Percentiles rank a stretch among this genome's conserved stretches.
These are phyloP conservation scores for Marsdenia floribunda DNA, from an alignment of 257 asterid species.

Conservation along the genomic window DNA sequence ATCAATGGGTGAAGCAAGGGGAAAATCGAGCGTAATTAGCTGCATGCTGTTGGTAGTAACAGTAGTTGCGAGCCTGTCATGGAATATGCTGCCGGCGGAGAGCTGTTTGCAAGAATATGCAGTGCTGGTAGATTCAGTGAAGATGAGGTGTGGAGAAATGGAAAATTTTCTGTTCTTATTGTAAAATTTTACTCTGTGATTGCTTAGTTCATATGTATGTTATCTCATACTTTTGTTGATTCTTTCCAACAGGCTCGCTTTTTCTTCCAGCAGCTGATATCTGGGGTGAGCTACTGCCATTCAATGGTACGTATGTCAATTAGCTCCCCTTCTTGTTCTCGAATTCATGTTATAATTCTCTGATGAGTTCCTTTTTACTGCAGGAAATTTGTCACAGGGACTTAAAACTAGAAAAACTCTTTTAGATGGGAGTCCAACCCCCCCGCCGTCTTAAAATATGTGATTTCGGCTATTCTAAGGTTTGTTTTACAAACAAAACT, in stretches of 20 bases:
- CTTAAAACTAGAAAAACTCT: constrained; percentile 93
- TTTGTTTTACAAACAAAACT: constrained; percentile 5
- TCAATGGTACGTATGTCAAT: constrained; percentile 41
- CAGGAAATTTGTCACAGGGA: constrained; percentile 98
- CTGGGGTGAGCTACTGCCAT: constrained; percentile 93
- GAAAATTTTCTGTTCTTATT: not conserved
- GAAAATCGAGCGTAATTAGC: too few relatives aligned
- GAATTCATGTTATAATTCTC: not conserved
- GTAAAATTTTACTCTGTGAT: not conserved
- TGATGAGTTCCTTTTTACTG: constrained; percentile 7
- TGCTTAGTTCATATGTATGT: not conserved
- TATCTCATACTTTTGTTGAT: not conserved
- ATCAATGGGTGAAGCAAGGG: too few relatives aligned
- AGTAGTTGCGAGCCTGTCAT: too few relatives aligned
- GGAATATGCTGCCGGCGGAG: constrained; percentile 99
- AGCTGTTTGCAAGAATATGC: constrained; percentile 90
- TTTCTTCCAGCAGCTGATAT: constrained; percentile 94
- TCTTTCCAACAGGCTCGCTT: constrained; percentile 65
- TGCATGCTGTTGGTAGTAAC: too few relatives aligned
- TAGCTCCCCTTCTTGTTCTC: not conserved
- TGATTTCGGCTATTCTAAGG: constrained; percentile 97
- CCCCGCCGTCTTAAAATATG: constrained; percentile 90
- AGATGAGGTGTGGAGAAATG: constrained; percentile 54
- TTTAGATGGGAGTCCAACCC: constrained; percentile 86
- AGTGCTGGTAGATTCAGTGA: constrained; percentile 97